Base-by-base conservation (phyloP, 2,329 filamentous ascomycete genomes). In the Hirsutella thompsonii region DNA sequence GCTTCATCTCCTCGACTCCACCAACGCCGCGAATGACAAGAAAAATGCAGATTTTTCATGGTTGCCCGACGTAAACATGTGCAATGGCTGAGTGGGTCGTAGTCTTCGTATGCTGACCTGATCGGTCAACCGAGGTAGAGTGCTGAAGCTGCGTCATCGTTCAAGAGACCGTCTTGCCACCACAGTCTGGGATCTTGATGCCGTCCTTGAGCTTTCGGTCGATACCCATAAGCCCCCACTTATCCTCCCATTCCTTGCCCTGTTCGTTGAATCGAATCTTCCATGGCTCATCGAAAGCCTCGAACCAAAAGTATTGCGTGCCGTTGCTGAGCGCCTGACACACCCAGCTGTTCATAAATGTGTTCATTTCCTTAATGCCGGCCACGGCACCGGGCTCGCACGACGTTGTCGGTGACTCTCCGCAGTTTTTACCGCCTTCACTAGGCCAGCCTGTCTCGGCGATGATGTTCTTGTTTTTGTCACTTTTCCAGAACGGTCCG, bases 301-400 rank as follows among this genome's bases (percentile, higher is more conserved):
- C 85, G 58, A 96, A 95, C 90, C 90, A 96, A 57, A 95, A 95
- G 59, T 94, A 96, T 49, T 93, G 79, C 2, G 88, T 95, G 36
- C 81, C 83, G 53, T 94, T 94, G 20, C 66, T 67, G 47, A 95
- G 63, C 10, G 83, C 79, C 39, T 77, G 70, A 59, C 90, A 96
- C 0, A 96, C 79, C 81, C 85, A 96, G 47, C 78, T 76, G 2
- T 78, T 68, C 76, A 96, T 81, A 53, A 95, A 88, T n/a, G 67
- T 69, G 56, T 96, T 96, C 67, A 95, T 69, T 57, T 88, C 77
- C 16, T 76, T 65, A 36, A 95, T 70, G 19, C 86, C 83, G 1
- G 89, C 90, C 2, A 94, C 80, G 2, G 83, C 75, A 1, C 82
- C 84, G 14, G 70, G 58, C 1, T 72, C 61, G 14, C 46, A 50